These are phyloP conservation scores for Cladosporium phlei DNA, from an alignment of 2,329 filamentous ascomycete species.

Conservation along the genomic window DNA sequence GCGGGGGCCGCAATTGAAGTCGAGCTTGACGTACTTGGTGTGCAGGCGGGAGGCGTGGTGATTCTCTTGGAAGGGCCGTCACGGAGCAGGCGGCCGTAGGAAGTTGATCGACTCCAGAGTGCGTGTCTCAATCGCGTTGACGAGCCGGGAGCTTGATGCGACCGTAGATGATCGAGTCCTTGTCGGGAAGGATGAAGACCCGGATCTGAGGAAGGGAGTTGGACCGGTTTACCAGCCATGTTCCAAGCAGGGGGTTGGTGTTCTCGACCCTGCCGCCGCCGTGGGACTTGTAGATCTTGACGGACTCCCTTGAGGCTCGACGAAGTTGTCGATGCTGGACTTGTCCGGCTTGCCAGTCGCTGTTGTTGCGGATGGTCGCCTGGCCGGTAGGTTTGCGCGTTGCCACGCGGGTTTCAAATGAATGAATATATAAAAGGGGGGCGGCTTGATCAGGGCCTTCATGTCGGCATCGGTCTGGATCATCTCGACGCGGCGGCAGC, in stretches of 20 bases:
- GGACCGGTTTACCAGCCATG: slow-evolving; percentile 49
- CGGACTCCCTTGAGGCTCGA: no score
- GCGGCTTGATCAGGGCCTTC: no score
- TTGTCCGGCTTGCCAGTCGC: no score
- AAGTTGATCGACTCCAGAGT: slow-evolving; percentile 84
- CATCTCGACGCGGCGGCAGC: no score
- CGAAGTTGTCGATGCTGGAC: no score
- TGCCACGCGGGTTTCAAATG: no score
- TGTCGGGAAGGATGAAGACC: slow-evolving; percentile 70
- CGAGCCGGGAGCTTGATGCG: slow-evolving; percentile 80
- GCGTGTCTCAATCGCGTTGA: slow-evolving; percentile 57
- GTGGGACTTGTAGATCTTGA: slow-evolving; percentile 56
- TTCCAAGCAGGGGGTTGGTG: slow-evolving; percentile 49
- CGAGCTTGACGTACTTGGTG: slow-evolving; percentile 56
- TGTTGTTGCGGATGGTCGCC: no score
- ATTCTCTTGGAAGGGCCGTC: slow-evolving; percentile 67
- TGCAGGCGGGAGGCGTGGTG: slow-evolving; percentile 77
- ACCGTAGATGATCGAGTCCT: slow-evolving; percentile 68
- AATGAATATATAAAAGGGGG: no score
- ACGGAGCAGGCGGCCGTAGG: slow-evolving; percentile 80
- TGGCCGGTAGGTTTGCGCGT: no score
- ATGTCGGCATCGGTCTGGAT: no score
- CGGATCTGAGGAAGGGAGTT: slow-evolving; percentile 66
- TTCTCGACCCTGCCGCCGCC: slow-evolving; percentile 55
- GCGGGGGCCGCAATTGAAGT: slow-evolving; percentile 62